Evolutionary conservation across 2,329 filamentous ascomycete species (phyloP).

Genomic region (Cercospora zeae-maydis): DNA sequence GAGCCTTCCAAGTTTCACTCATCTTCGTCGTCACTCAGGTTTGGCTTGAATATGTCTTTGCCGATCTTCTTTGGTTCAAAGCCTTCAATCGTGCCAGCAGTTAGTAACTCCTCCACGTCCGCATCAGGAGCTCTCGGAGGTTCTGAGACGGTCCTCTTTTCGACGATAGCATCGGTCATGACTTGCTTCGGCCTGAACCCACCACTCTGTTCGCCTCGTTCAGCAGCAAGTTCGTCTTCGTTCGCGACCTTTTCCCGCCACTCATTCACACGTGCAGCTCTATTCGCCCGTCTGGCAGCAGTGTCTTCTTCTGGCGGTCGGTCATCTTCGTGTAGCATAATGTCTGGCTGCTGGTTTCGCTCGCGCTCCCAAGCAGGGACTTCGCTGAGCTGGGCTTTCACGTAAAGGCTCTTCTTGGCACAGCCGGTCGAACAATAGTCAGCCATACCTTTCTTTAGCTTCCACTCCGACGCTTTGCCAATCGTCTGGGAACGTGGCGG

Average conservation of each 20-base stretch:
- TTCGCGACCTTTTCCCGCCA: slow-evolving; percentile 33
- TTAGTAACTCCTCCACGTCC: slow-evolving; percentile 5
- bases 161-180: slow-evolving; percentile 34
- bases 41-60: slow-evolving; percentile 6
- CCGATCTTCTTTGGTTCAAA: slow-evolving; percentile 28
- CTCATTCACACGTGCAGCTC: slow-evolving; percentile 28
- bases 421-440: slow-evolving; percentile 84
- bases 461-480: slow-evolving; percentile 58
- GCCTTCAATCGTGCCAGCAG: slow-evolving; percentile 29
- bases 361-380: slow-evolving; percentile 80
- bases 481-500: slow-evolving; percentile 50
- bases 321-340: slow-evolving; percentile 41
- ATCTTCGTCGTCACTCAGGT: slow-evolving; percentile 5
- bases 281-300: slow-evolving; percentile 32
- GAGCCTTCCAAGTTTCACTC: background rate
- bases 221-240: slow-evolving; percentile 41
- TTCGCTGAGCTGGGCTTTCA: slow-evolving; percentile 83
- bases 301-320: slow-evolving; percentile 19
- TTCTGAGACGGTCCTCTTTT: slow-evolving; percentile 30
- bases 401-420: slow-evolving; percentile 73
- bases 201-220: slow-evolving; percentile 42
- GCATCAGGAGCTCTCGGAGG: slow-evolving; percentile 11
- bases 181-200: slow-evolving; percentile 34
- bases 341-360: slow-evolving; percentile 42
- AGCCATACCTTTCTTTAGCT: slow-evolving; percentile 69